These are phyloP conservation scores for Cicer bijugum DNA, from an alignment of 306 rosid genomes.

Conservation along the genomic window DNA sequence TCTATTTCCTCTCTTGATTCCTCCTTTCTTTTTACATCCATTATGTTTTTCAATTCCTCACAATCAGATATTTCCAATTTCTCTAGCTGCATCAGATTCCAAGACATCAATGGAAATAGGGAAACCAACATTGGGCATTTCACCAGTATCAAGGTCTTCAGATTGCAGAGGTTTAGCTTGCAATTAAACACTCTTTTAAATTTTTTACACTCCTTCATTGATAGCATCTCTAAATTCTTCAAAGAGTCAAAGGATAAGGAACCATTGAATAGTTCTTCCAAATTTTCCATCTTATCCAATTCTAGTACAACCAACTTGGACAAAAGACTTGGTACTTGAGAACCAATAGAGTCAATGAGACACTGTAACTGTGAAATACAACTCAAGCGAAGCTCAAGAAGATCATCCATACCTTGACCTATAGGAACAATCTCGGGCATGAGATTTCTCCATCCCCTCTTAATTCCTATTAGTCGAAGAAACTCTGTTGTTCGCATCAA, in stretches of 20 bases:
- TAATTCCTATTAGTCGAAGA: fast-evolving
- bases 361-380: neutral
- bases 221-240: neutral
- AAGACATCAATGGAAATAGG: neutral
- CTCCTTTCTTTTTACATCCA: neutral
- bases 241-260: neutral
- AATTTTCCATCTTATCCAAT: fast-evolving
- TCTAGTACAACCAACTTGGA: neutral
- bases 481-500: neutral
- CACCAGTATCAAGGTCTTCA: fast-evolving
- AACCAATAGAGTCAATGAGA: neutral
- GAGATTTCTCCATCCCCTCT: neutral
- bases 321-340: neutral
- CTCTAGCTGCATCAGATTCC: neutral
- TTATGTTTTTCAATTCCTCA: neutral
- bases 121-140: neutral
- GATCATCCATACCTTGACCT: neutral
- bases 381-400: fast-evolving
- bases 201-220: fast-evolving
- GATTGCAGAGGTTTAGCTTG: neutral
- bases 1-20: too few species aligned
- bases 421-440: conserved; percentile 26
- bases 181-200: neutral
- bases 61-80: neutral
- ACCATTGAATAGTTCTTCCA: neutral